phyloP scores from a whole-genome alignment of 192 early-diverging fungal species.

The Backusella sp. region DNA sequence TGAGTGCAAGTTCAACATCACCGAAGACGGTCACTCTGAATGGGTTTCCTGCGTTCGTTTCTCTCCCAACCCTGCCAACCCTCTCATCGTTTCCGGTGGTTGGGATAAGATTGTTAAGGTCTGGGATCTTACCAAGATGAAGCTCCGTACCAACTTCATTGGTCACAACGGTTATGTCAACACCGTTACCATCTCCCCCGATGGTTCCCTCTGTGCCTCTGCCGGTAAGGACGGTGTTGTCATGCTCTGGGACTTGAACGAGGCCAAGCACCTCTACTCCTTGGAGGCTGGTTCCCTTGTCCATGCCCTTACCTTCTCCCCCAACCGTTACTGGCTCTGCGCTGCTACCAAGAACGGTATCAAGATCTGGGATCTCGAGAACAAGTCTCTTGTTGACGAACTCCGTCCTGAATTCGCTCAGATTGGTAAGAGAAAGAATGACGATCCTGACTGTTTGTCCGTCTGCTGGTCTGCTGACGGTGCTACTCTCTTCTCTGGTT shows the following conservation, averaged over 20 bases:
- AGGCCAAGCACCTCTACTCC: slow-evolving; percentile 99
- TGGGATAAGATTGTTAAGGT: slow-evolving; percentile 99
- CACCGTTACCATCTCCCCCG: slow-evolving; percentile 98
- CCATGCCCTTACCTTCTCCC: slow-evolving; percentile 98
- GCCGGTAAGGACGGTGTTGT: slow-evolving; percentile 99
- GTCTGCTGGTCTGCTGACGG: slow-evolving; percentile 99
- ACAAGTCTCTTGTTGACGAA: slow-evolving; percentile 96
- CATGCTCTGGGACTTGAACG: slow-evolving; percentile 99
- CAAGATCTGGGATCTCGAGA: slow-evolving; percentile 99
- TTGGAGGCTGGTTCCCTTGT: slow-evolving; percentile 94
- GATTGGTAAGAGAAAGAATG: slow-evolving; percentile 68
- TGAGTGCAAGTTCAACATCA: slow-evolving; percentile 99
- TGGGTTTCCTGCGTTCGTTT: slow-evolving; percentile 99
- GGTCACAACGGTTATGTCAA: slow-evolving; percentile 98
- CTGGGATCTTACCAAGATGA: slow-evolving; percentile 98
- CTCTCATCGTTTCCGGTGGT: slow-evolving; percentile 95
- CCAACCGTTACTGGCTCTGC: slow-evolving; percentile 99
- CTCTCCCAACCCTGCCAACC: slow-evolving; percentile 98
- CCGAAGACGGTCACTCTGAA: slow-evolving; percentile 94
- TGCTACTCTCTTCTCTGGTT: slow-evolving; percentile 96
- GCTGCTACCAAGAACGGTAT: slow-evolving; percentile 93
- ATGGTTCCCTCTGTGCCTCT: slow-evolving; percentile 99
- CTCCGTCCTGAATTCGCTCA: slow-evolving; percentile 73
- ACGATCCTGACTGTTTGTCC: slow-evolving; percentile 88
- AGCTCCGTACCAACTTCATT: slow-evolving; percentile 98